phyloP scores from a whole-genome alignment of 2,329 filamentous ascomycete species.

The Fusarium liriodendri region DNA sequence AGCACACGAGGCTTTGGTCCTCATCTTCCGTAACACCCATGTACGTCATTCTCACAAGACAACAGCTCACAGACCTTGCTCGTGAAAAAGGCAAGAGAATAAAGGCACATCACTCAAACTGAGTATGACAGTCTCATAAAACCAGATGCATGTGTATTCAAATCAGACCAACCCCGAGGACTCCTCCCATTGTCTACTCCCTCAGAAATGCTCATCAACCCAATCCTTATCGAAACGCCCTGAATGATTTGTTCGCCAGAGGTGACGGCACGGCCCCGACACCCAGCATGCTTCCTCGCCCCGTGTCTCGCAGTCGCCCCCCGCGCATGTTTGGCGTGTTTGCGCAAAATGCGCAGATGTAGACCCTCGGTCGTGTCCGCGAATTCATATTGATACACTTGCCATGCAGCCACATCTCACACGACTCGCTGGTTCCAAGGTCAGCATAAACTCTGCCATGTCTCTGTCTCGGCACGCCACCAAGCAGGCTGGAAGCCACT shows the following conservation, averaged over 20 bases:
- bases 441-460: conserved; percentile 28
- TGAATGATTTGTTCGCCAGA: conserved; percentile 56
- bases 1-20: not conserved
- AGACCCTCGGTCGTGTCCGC: conserved; percentile 68
- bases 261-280: conserved; percentile 49
- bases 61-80: not conserved
- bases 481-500: conserved; percentile 36
- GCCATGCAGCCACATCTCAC: conserved; percentile 74
- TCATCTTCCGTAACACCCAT: not conserved
- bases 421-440: conserved; percentile 64
- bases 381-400: conserved; percentile 70
- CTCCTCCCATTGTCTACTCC: conserved; percentile 34
- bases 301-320: conserved; percentile 59
- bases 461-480: not conserved
- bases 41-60: not conserved
- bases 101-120: not conserved
- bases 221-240: conserved; percentile 53
- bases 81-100: not conserved
- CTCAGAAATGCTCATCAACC: conserved; percentile 33
- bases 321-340: conserved; percentile 67
- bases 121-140: not conserved
- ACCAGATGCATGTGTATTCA: conserved; percentile 26
- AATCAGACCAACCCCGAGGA: conserved; percentile 26
- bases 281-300: conserved; percentile 45
- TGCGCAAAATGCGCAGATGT: conserved; percentile 73